Evolutionary conservation across 176 grass and related monocot genomes (phyloP).

Genomic region (Aegilops umbellulata): DNA sequence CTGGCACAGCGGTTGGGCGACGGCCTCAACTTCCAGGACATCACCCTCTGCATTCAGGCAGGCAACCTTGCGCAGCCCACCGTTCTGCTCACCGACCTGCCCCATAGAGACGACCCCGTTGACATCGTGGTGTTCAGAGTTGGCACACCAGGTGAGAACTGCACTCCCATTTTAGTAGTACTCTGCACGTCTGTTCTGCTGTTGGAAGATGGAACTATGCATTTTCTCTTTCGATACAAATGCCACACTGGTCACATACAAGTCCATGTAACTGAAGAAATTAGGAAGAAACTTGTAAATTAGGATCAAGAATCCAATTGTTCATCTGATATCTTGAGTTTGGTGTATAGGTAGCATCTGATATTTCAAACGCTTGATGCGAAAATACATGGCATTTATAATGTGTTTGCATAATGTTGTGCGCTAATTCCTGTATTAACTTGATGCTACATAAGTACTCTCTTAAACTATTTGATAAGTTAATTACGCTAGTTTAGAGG

Average conservation of each 20-base stretch:
- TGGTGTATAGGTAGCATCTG: neutral
- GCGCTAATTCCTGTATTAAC: neutral
- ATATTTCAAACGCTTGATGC: neutral
- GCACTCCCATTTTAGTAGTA: neutral
- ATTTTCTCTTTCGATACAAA: neutral
- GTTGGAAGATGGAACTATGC: neutral
- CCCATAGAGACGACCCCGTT: conserved; percentile 9
- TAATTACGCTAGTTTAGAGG: neutral
- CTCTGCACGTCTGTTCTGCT: neutral
- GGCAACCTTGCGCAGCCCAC: conserved; percentile 14
- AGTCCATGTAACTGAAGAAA: neutral
- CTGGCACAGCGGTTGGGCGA: conserved; percentile 14
- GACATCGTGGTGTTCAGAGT: conserved; percentile 27
- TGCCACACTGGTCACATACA: neutral
- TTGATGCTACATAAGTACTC: neutral
- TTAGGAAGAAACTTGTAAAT: neutral
- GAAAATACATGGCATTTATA: neutral
- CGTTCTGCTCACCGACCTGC: conserved; percentile 42
- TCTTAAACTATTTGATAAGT: neutral
- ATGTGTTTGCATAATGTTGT: neutral
- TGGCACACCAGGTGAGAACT: conserved; percentile 30
- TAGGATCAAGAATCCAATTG: neutral
- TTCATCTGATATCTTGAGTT: neutral
- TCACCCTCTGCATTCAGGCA: conserved; percentile 34
- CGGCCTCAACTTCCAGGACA: neutral